phyloP scores from a whole-genome alignment of 352 stramenopile species.

The Thalassiosira sp. region DNA sequence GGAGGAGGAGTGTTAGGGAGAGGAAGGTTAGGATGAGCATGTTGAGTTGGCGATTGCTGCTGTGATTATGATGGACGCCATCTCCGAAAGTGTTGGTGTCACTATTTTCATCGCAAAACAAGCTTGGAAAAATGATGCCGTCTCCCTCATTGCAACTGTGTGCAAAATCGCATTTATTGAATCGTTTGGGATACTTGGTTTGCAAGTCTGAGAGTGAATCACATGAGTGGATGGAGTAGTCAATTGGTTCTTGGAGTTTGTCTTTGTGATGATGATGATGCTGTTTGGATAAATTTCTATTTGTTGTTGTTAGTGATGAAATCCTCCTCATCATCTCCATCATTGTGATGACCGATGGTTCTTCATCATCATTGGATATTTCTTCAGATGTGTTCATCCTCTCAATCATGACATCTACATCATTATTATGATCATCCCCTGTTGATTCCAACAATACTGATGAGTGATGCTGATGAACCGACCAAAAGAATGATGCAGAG shows the following conservation, averaged over 20 bases:
- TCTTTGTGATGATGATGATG: neutral
- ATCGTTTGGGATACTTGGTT: neutral
- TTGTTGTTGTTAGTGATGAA: neutral
- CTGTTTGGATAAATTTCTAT: neutral
- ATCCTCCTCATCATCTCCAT: no score
- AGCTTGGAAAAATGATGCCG: constrained; percentile 30
- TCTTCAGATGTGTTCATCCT: no score
- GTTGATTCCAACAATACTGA: no score
- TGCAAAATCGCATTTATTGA: constrained; percentile 46
- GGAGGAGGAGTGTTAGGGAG: constrained; percentile 35
- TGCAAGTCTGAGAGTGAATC: constrained; percentile 8
- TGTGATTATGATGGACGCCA: neutral
- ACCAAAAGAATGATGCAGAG: neutral
- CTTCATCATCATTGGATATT: neutral
- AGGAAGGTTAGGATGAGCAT: constrained; percentile 35
- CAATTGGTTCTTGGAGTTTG: neutral
- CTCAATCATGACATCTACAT: no score
- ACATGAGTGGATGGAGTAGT: constrained; percentile 15
- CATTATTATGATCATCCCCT: no score
- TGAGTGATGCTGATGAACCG: no score
- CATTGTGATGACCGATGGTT: neutral
- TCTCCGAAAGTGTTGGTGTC: neutral
- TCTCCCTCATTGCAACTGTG: constrained; percentile 48
- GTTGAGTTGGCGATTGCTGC: neutral
- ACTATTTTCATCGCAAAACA: constrained; percentile 22